These are phyloP conservation scores for Lecanicillium sp. DNA, from an alignment of 2,329 filamentous ascomycete genomes.

Conservation along the genomic window DNA sequence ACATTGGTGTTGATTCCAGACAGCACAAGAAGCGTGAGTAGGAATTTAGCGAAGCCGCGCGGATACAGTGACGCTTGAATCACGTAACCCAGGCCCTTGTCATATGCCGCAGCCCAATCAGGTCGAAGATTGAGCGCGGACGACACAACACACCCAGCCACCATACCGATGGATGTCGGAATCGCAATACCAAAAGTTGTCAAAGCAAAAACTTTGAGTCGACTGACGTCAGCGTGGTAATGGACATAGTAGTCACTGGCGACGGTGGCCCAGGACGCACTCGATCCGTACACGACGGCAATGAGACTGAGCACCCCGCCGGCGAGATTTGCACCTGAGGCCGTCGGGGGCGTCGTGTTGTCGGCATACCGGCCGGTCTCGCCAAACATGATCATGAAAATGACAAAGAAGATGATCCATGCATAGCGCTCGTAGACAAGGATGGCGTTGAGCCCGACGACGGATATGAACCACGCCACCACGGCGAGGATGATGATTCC, in stretches of 20 bases:
- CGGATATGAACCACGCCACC: conserved; percentile 43
- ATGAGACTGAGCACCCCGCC: conserved; percentile 37
- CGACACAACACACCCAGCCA: conserved; percentile 37
- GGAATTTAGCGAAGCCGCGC: conserved; percentile 39
- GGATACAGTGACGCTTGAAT: conserved; percentile 40
- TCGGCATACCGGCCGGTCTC: conserved; percentile 38
- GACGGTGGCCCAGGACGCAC: conserved; percentile 44
- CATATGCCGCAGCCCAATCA: conserved; percentile 34
- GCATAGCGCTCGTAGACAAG: conserved; percentile 45
- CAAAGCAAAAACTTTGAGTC: conserved; percentile 41
- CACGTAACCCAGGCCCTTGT: conserved; percentile 38
- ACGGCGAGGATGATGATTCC: conserved; percentile 48
- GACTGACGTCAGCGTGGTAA: conserved; percentile 39
- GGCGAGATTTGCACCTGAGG: conserved; percentile 30
- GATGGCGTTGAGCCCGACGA: conserved; percentile 44
- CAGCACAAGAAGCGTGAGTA: conserved; percentile 32
- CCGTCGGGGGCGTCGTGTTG: conserved; percentile 27
- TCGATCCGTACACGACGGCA: conserved; percentile 41
- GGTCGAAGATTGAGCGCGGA: conserved; percentile 33
- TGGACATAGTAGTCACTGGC: conserved; percentile 36
- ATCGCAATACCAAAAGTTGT: conserved; percentile 42
- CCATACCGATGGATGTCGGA: conserved; percentile 44
- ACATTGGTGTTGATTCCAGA: conserved; percentile 33
- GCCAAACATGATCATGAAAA: conserved; percentile 45
- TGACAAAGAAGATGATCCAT: conserved; percentile 40